Conservation (phyloP, 179 eudicot species). For the Spergularia azorica region DNA sequence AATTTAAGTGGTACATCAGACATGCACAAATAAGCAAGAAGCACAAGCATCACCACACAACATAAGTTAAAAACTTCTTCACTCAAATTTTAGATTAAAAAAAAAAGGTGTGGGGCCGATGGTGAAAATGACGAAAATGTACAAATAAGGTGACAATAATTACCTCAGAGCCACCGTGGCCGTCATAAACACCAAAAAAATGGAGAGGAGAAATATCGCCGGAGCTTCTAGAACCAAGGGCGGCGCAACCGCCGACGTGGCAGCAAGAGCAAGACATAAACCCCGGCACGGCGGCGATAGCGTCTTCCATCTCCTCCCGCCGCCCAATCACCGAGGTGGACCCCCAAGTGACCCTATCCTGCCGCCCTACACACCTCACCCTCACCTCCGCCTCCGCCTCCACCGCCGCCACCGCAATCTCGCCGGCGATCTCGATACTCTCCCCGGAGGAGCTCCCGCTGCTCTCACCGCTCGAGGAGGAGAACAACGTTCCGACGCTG, state of each 20-base stretch:
- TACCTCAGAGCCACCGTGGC: conserved; percentile 81
- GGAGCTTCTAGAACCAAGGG: conserved; percentile 44
- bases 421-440: conserved; percentile 18
- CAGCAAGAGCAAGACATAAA: conserved; percentile 49
- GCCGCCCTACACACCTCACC: conserved; percentile 34
- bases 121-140: too few species aligned
- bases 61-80: too few species aligned
- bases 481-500: conserved; percentile 27
- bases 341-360: conserved; percentile 36
- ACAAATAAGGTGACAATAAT: too few species aligned
- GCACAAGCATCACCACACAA: too few species aligned
- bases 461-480: conserved; percentile 14
- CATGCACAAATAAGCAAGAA: too few species aligned
- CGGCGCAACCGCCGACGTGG: conserved; percentile 63
- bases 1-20: too few species aligned
- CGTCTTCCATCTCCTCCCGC: conserved; percentile 76
- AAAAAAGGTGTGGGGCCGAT: too few species aligned
- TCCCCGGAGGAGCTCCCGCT: conserved; percentile 4
- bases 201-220: conserved; percentile 44
- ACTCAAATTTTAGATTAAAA: too few species aligned
- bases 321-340: conserved; percentile 46
- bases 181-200: conserved; percentile 74
- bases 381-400: conserved; percentile 39
- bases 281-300: conserved; percentile 53
- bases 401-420: conserved; percentile 23